Base-by-base conservation (phyloP, 2,329 filamentous ascomycete species). In the Exserohilum turcica region DNA sequence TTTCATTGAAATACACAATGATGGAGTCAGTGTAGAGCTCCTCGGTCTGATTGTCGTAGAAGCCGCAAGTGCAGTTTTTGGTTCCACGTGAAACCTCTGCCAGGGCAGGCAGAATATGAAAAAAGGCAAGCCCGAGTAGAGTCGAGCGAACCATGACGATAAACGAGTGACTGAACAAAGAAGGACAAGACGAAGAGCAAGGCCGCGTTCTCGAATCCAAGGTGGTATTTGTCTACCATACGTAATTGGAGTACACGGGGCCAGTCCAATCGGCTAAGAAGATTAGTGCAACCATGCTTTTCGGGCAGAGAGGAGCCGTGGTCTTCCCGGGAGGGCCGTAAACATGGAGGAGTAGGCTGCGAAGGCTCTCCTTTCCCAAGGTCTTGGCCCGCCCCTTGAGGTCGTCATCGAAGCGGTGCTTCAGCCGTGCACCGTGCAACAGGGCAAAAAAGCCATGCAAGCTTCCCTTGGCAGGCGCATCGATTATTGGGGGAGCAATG, bases 1-100 rank as follows among this genome's bases (percentile, higher is more conserved):
- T 78, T 54, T 81, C 79, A 59, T 82, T 82, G 72, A 82, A 82
- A 64, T 81, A 82, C 4, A 78, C 68, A 42, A 81, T 78, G 21
- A 79, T 72, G 6, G 76, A 76, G 38, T 82, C 79, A 0, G 79
- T 82, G 56, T 76, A 81, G 9, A 79, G 57, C 15, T 72, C 59
- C 7, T 70, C 61, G 2, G 74, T 75, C 6, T 61, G 52, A 1
- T 62, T 52, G 56, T 82, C 78, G 51, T 74, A 73, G 52, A 77
- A 82, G 10, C 79, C 79, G 58, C 79, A 82, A 21, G 72, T 69
- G 55, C 79, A 82, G 50, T 74, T 69, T 8, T 54, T 55, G n/a
- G 59, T 40, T 9, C 47, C 57, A 24, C 55, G 56, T 2, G 43
- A 40, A 27, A 67, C 60, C 43, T 67, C 61, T 21, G 65, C 61